phyloP scores from a whole-genome alignment of 768 basidiomycete genomes.

The Termitomyces sp. region DNA sequence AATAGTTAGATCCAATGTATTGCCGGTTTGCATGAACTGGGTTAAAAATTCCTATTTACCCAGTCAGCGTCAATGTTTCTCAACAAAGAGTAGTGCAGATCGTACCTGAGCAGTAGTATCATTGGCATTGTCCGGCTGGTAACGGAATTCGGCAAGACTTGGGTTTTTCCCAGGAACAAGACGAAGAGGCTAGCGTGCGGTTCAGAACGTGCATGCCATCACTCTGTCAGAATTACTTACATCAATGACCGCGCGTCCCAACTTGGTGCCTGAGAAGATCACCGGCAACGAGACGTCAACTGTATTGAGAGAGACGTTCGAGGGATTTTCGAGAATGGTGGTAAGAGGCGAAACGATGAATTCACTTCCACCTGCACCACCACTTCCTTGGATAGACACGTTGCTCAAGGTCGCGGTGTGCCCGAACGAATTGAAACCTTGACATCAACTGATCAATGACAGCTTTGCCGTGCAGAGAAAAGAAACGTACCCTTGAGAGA shows the following conservation, averaged over 20 bases:
- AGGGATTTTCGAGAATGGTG: constrained; percentile 57
- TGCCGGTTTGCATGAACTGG: constrained; percentile 49
- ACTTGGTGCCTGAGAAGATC: constrained; percentile 44
- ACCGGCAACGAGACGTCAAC: constrained; percentile 54
- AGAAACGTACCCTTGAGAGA: constrained; percentile 39
- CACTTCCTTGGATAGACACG: constrained; percentile 58
- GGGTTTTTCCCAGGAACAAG: constrained; percentile 53
- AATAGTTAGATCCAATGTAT: constrained; percentile 45
- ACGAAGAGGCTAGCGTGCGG: constrained; percentile 38
- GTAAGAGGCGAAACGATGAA: constrained; percentile 56
- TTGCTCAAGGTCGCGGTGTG: constrained; percentile 46
- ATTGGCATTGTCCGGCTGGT: constrained; percentile 58
- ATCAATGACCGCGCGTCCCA: constrained; percentile 55
- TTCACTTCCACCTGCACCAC: constrained; percentile 53
- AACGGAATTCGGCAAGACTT: constrained; percentile 58
- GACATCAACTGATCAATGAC: not conserved
- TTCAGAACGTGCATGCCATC: not conserved
- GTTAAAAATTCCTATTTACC: constrained; percentile 45
- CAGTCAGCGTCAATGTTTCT: not conserved
- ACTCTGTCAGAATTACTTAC: constrained; percentile 27
- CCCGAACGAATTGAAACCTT: constrained; percentile 59
- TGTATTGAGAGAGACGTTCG: constrained; percentile 59
- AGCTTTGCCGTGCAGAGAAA: not conserved
- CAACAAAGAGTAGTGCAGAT: not conserved
- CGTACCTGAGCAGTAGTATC: constrained; percentile 55